Conservation (phyloP, 257 asterid species). For the Solanum appendiculatum region DNA sequence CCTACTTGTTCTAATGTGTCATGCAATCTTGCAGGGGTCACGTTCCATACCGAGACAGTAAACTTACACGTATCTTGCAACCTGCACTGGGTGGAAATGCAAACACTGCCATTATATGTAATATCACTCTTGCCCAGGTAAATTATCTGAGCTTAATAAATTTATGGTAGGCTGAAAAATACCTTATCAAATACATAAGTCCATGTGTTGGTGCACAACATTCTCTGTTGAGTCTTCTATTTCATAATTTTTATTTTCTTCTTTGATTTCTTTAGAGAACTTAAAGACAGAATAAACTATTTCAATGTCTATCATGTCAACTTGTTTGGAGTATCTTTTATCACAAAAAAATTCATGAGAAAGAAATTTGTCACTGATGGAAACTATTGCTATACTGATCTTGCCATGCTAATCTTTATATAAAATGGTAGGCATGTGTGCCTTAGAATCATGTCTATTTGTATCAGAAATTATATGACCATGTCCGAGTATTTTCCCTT, state of each 20-base stretch:
- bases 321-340: background rate
- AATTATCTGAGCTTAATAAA: background rate
- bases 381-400: background rate
- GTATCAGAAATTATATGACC: background rate
- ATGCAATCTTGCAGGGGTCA: conserved; percentile 68
- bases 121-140: conserved; percentile 98
- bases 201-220: background rate
- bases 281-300: background rate
- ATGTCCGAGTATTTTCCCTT: background rate
- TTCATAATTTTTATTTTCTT: background rate
- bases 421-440: background rate
- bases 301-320: background rate
- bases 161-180: background rate
- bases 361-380: background rate
- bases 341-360: background rate
- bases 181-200: background rate
- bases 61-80: conserved; percentile 93
- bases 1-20: conserved; percentile 3
- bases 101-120: conserved; percentile 94
- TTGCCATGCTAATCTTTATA: background rate
- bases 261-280: background rate
- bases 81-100: conserved; percentile 98
- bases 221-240: background rate
- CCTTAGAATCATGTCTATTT: background rate
- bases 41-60: conserved; percentile 98